Evolutionary conservation across 305 asterid species (phyloP).

Genomic region (Fraxinus paxiana): DNA sequence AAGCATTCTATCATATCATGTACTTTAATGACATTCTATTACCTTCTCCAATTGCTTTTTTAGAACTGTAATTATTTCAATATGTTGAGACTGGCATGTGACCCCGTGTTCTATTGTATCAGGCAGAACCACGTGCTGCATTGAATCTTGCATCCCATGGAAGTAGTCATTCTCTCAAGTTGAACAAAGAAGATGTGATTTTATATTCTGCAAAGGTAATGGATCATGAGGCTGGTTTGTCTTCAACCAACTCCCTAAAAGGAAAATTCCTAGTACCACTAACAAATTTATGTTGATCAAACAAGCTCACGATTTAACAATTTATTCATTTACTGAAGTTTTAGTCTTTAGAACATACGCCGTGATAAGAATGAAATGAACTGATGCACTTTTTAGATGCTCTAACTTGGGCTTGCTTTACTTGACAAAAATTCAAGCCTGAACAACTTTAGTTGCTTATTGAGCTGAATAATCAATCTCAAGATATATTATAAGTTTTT

Average conservation of each 20-base stretch:
- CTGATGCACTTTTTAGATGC: slow-evolving; percentile 19
- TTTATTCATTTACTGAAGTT: not conserved
- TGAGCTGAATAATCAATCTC: not conserved
- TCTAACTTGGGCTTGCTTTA: slow-evolving; percentile 13
- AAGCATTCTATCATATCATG: not conserved
- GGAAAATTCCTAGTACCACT: not conserved
- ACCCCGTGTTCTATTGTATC: slow-evolving; percentile 39
- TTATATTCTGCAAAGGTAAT: slow-evolving; percentile 97
- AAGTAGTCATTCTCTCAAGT: slow-evolving; percentile 89
- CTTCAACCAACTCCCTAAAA: not conserved
- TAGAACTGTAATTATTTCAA: slow-evolving; percentile 14
- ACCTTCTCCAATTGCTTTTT: slow-evolving; percentile 16
- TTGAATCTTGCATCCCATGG: slow-evolving; percentile 97
- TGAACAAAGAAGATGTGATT: slow-evolving; percentile 78
- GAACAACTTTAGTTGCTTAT: not conserved
- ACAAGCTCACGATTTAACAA: not conserved
- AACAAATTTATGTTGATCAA: not conserved
- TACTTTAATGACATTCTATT: not conserved
- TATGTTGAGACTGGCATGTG: slow-evolving; percentile 22
- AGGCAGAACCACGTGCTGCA: slow-evolving; percentile 99
- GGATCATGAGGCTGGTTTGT: slow-evolving; percentile 4
- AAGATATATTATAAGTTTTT: not conserved
- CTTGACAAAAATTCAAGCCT: slow-evolving; percentile 9
- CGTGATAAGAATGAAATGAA: not conserved
- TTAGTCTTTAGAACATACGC: slow-evolving; percentile 1